Evolutionary conservation across 306 rosid genomes (phyloP).

Genomic region (Nissolia schottii): DNA sequence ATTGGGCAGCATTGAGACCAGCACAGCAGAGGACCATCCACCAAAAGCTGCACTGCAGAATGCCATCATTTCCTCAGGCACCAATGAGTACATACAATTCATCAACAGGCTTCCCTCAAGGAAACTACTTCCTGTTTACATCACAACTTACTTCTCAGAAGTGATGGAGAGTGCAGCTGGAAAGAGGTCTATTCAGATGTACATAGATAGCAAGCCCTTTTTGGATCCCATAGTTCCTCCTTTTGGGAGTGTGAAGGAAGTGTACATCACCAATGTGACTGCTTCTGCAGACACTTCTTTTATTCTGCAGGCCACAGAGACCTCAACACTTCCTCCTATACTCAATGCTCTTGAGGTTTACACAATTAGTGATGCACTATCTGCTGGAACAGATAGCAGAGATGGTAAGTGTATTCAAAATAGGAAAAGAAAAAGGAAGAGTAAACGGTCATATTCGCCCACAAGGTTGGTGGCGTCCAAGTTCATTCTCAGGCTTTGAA

Average conservation of each 20-base stretch:
- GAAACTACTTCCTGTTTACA: conserved; percentile 18
- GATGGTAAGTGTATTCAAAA: conserved; percentile 26
- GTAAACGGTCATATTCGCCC: too few relatives aligned
- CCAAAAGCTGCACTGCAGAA: conserved; percentile 29
- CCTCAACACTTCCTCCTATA: conserved; percentile 46
- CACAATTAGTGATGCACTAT: background rate
- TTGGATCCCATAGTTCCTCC: conserved; percentile 32
- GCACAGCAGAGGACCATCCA: conserved; percentile 40
- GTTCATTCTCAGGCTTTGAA: too few relatives aligned
- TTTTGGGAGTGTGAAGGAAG: conserved; percentile 30
- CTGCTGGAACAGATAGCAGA: conserved; percentile 28
- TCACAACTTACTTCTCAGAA: conserved; percentile 49
- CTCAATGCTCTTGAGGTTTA: conserved; percentile 47
- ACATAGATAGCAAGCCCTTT: conserved; percentile 12
- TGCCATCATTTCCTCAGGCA: conserved; percentile 28
- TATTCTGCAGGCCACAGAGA: conserved; percentile 10
- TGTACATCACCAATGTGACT: conserved; percentile 26
- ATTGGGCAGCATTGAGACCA: background rate
- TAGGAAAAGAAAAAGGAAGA: too few relatives aligned
- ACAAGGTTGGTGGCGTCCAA: too few relatives aligned
- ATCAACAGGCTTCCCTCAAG: conserved; percentile 21
- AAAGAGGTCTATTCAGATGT: conserved; percentile 27
- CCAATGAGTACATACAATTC: background rate
- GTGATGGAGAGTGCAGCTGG: conserved; percentile 17
- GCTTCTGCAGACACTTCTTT: conserved; percentile 32